phyloP scores from a whole-genome alignment of 75 land plant species.

The Ceratopteris richardii region DNA sequence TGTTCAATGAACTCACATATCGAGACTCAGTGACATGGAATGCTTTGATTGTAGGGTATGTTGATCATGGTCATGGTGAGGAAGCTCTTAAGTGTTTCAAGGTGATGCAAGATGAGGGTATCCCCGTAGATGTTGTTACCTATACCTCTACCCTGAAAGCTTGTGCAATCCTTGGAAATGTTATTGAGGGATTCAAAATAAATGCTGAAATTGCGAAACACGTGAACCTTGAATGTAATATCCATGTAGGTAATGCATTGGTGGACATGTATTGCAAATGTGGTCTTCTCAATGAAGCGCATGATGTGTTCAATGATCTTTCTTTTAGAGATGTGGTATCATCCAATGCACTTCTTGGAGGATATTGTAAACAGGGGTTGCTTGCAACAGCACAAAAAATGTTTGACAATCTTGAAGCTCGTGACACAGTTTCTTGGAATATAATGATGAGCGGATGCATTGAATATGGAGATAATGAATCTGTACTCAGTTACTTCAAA shows the following conservation, averaged over 20 bases:
- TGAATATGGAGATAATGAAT: constrained; percentile 2
- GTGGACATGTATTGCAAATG: constrained; percentile 46
- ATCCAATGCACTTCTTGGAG: too few relatives aligned
- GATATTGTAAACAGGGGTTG: constrained; percentile 28
- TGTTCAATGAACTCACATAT: constrained; percentile 31
- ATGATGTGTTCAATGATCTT: constrained; percentile 25
- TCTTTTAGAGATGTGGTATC: constrained; percentile 27
- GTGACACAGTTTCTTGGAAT: constrained; percentile 5
- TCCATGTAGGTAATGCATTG: constrained; percentile 41
- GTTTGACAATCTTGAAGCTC: constrained; percentile 19
- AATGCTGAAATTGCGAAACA: constrained; percentile 11
- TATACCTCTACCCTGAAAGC: too few relatives aligned
- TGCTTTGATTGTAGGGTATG: constrained; percentile 38
- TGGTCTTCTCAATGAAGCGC: constrained; percentile 22
- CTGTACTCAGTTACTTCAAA: not conserved
- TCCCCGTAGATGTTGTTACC: constrained; percentile 20
- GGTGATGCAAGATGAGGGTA: constrained; percentile 14
- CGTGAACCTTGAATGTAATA: constrained; percentile 10
- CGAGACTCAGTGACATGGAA: constrained; percentile 42
- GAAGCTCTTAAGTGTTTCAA: constrained; percentile 22
- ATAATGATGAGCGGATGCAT: constrained; percentile 7
- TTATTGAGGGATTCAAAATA: too few relatives aligned
- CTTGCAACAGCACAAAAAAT: constrained; percentile 2
- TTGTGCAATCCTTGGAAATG: too few relatives aligned
- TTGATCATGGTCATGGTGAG: constrained; percentile 18